A percentile compares a stretch with the other conserved stretches of the same genome.
phyloP scores from a whole-genome alignment of 192 early-diverging fungal genomes.

The Spizellomyces sp. region DNA sequence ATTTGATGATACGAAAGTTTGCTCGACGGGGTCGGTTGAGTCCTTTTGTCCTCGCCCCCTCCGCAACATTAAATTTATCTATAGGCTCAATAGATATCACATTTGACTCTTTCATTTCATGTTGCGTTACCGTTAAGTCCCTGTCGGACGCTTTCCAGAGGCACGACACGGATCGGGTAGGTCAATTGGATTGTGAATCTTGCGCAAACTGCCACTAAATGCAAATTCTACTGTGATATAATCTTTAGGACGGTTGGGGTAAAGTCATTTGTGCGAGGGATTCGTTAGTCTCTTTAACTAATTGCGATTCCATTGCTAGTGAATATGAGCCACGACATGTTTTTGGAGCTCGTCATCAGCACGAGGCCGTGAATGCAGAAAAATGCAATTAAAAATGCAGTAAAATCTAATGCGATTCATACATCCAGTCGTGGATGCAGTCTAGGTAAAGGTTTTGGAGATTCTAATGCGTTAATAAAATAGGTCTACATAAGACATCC shows the following conservation, averaged over 20 bases:
- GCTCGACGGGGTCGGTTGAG: slow-evolving; percentile 11
- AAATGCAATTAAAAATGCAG: too few species aligned
- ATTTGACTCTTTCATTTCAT: slow-evolving; percentile 23
- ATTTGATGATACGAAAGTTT: slow-evolving; percentile 25
- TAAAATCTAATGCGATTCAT: too few species aligned
- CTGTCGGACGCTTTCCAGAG: slow-evolving; percentile 23
- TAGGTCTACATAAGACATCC: not conserved
- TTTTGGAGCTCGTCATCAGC: slow-evolving; percentile 30
- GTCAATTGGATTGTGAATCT: not conserved
- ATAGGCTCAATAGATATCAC: slow-evolving; percentile 22
- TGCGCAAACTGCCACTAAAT: not conserved
- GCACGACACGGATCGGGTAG: slow-evolving; percentile 21
- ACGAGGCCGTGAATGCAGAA: not conserved
- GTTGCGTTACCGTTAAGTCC: slow-evolving; percentile 19
- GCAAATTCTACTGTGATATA: not conserved
- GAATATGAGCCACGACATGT: slow-evolving; percentile 29
- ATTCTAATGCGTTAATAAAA: too few species aligned
- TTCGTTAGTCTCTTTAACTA: not conserved
- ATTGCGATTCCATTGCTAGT: not conserved
- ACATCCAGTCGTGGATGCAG: too few species aligned
- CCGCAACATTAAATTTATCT: not conserved
- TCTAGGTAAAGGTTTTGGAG: too few species aligned
- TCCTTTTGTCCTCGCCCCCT: too few species aligned
- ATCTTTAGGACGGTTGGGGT: slow-evolving; percentile 25
- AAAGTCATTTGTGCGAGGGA: not conserved